Base-by-base conservation (phyloP, 2,329 filamentous ascomycete genomes). In the Aspergillus calidoustus region DNA sequence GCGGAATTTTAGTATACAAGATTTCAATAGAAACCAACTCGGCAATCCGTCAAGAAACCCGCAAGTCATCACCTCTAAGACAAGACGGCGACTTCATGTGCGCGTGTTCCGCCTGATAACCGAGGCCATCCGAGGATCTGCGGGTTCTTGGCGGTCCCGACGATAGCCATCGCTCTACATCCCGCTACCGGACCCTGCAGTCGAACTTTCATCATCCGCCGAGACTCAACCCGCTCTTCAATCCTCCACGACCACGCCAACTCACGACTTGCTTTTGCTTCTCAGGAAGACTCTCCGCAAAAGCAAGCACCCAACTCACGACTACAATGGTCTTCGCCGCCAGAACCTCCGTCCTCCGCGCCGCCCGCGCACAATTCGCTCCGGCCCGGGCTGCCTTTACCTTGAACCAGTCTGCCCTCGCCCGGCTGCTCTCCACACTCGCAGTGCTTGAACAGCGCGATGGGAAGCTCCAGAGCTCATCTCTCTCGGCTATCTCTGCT, bases 381-480 rank as follows among this genome's bases (percentile, higher is more conserved):
- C 64, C 75, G 54, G 70, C 74, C 62, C 69, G 70, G 53, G 70
- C 55, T 34, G 47, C 47, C 11, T 54, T 54, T 25, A 41, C 73
- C 62, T 71, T 74, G 74, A 79, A 76, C 73, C 80, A 76, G 60
- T 87, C 87, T 60, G 83, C 85, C 64, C 80, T 90, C 66, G 83
- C 84, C 70, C 86, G 91, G 71, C 82, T 96, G 64, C 84, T 96
- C 62, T 97, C 93, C 54, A 95, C 93, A 41, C 86, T 99, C 60
- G 94, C 94, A 50, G 83, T 99, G 57, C 87, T 99, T 64, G 95
- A 99, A 81, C 95, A 98, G 80, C 88, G 89, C 72, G 91, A 96
- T 72, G 95, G 95, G 64, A 89, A 93, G 80, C 86, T 99, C 67
- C 93, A 92, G 74, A 80, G 85, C 64, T 89, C 91, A 23, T 97